Evolutionary conservation across 75 land plant genomes (phyloP).

Genomic region (Larix kaempferi): DNA sequence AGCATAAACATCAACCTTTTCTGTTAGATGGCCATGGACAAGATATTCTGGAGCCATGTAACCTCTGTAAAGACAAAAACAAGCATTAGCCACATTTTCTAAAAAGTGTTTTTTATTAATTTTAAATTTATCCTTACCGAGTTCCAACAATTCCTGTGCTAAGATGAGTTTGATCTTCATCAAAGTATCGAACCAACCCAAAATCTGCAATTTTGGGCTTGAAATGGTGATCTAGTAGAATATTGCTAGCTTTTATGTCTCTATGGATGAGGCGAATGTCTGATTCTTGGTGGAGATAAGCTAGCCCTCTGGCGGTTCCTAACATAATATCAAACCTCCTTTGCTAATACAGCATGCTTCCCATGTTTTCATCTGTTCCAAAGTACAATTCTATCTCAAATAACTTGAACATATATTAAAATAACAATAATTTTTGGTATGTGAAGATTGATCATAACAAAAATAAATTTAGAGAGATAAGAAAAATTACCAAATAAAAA

Average conservation of each 20-base stretch:
- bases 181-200: slow-evolving; percentile 25
- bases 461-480: no score
- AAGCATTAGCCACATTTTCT: no score
- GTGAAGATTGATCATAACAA: no score
- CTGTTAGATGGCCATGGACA: no score
- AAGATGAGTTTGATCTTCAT: slow-evolving; percentile 40
- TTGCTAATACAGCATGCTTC: slow-evolving; percentile 18
- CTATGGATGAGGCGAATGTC: background rate
- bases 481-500: no score
- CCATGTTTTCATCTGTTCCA: background rate
- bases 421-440: background rate
- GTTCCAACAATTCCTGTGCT: slow-evolving; percentile 45
- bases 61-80: no score
- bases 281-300: slow-evolving; percentile 41
- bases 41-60: no score
- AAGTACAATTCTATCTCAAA: background rate
- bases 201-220: slow-evolving; percentile 48
- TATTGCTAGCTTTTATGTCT: slow-evolving; percentile 44
- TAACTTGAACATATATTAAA: slow-evolving; percentile 5
- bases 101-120: no score
- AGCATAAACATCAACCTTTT: no score
- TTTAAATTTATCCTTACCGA: slow-evolving; percentile 19
- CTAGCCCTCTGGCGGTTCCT: slow-evolving; percentile 33
- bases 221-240: slow-evolving; percentile 14
- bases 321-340: slow-evolving; percentile 28